phyloP scores from a whole-genome alignment of 2,329 filamentous ascomycete species.

The Sporothrix globosa region DNA sequence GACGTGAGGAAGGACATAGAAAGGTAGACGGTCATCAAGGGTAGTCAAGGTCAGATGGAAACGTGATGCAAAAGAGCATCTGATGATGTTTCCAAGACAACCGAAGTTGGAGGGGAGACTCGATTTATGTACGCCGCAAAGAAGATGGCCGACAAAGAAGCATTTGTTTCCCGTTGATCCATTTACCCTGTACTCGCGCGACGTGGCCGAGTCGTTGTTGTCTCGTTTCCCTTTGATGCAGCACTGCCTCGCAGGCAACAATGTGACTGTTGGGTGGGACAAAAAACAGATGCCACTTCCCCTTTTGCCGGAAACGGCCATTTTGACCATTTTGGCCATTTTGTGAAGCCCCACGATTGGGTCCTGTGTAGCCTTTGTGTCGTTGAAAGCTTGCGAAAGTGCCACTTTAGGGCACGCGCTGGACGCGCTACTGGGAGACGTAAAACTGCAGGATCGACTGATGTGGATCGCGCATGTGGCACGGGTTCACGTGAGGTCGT shows the following conservation, averaged over 20 bases:
- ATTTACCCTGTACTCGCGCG: not conserved
- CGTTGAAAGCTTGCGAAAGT: not conserved
- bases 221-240: not conserved
- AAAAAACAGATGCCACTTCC: not conserved
- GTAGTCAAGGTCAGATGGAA: no score
- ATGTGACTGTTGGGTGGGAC: not conserved
- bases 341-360: constrained; percentile 10
- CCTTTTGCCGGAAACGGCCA: not conserved
- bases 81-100: not conserved
- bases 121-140: no score
- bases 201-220: constrained; percentile 13
- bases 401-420: constrained; percentile 9
- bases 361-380: not conserved
- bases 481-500: constrained; percentile 9
- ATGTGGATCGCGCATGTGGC: not conserved
- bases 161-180: not conserved
- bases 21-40: not conserved
- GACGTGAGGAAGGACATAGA: no score
- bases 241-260: constrained; percentile 22
- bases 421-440: not conserved
- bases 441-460: not conserved
- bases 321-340: not conserved
- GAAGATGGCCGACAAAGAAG: not conserved
- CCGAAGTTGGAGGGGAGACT: not conserved
- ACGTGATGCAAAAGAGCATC: not conserved